These are phyloP conservation scores for Nakazawaea sp. DNA, from an alignment of 805 yeast species.

Conservation along the genomic window DNA sequence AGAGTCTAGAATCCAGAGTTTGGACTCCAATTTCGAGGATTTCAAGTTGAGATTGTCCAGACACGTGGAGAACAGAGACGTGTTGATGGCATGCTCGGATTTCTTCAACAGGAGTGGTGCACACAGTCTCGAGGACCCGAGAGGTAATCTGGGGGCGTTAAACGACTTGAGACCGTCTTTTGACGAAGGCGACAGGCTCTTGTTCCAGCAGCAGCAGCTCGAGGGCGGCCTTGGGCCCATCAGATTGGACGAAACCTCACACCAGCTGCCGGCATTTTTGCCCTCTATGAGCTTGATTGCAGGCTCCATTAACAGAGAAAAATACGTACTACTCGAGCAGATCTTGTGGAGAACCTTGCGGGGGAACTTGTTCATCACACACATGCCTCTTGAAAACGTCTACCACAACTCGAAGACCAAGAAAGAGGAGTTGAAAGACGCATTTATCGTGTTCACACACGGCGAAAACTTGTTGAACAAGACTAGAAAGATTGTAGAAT, in stretches of 20 bases:
- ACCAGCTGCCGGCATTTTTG: slow-evolving; percentile 14
- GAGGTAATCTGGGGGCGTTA: slow-evolving; percentile 14
- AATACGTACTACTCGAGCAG: slow-evolving; percentile 65
- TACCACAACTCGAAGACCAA: slow-evolving; percentile 54
- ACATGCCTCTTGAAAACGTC: slow-evolving; percentile 65
- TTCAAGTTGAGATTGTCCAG: slow-evolving; percentile 50
- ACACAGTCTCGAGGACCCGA: slow-evolving; percentile 21
- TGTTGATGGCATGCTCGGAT: slow-evolving; percentile 28
- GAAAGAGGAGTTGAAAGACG: slow-evolving; percentile 58
- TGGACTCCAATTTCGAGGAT: slow-evolving; percentile 62
- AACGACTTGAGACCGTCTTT: slow-evolving; percentile 19
- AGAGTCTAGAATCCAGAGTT: slow-evolving; percentile 65
- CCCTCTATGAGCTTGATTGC: slow-evolving; percentile 47
- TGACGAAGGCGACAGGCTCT: slow-evolving; percentile 19
- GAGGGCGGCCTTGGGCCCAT: slow-evolving; percentile 19
- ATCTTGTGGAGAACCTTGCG: slow-evolving; percentile 89
- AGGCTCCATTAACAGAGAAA: slow-evolving; percentile 74
- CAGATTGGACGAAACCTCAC: slow-evolving; percentile 22
- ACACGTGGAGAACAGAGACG: slow-evolving; percentile 66
- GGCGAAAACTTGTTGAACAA: slow-evolving; percentile 67
- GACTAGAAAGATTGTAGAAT: slow-evolving; percentile 75
- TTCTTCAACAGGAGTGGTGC: slow-evolving; percentile 25
- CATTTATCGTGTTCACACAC: slow-evolving; percentile 86
- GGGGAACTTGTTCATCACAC: slow-evolving; percentile 82
- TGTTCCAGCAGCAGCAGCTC: slow-evolving; percentile 19